Base-by-base conservation (phyloP, 257 asterid genomes). In the Cordia subcordata region DNA sequence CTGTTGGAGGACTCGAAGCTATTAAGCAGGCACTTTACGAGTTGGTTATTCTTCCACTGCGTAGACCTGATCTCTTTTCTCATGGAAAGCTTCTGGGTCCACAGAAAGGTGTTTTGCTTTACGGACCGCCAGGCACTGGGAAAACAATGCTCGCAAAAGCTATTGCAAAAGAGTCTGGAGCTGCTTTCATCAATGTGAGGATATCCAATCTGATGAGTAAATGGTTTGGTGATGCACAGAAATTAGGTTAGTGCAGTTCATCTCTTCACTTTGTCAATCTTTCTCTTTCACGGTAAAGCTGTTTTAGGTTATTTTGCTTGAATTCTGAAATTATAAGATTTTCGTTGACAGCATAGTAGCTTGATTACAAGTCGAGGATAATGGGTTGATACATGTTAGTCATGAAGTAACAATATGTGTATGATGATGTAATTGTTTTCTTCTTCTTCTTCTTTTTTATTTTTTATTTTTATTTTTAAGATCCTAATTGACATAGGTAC, bases 61-160 rank as follows among this genome's bases (percentile, higher is more conserved):
- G 75, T 57, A 82, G 99, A 64, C 97, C 99, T 8, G 96, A 93
- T 21, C 84, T 93, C 17, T 93, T 93, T 80, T 69, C 89, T 69
- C 87, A 56, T 53, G 99, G 99, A 67, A 83, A 80, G 78, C 97
- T 93, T 70, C 94, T 93, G 61, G 76, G 90, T 68, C 97, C 96
- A 14, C 95, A 89, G 71, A 93, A 86, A 73, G 97, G 99, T 4
- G 97, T 93, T 55, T 68, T 93, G 86, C 78, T 93, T 18, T 93
- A 81, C 61, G 99, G 99, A 55, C 97, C 97, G 16, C 97, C 99
- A 20, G 99, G 99, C 55, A 93, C 99, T 11, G 99, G 99, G 68
- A 93, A 93, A 81, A 93, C 97, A n/a, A 86, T 93, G 97, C 99
- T 89, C 55, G 99, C 99, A 51, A 89, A 93, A 82, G 99, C 96